Percentiles rank a stretch among this genome's conserved stretches.
Evolutionary conservation across 192 early-diverging fungal genomes (phyloP).

Genomic region (Coemansia sp.): DNA sequence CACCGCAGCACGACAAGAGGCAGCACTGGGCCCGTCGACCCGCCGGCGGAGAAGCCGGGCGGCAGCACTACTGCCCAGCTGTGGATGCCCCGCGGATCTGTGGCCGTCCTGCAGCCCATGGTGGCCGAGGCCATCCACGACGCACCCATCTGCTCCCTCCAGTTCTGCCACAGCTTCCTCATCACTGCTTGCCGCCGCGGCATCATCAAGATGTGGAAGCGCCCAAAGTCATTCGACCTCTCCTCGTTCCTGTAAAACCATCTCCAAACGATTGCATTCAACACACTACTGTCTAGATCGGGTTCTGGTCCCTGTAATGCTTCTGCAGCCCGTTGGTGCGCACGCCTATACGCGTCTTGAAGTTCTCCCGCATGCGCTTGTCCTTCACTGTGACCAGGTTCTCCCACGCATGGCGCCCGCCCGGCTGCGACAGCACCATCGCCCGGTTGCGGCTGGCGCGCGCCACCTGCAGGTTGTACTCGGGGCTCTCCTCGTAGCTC

Average conservation of each 20-base stretch:
- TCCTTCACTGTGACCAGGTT: slow-evolving; percentile 54
- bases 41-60: neutral
- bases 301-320: slow-evolving; percentile 79
- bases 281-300: slow-evolving; percentile 35
- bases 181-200: slow-evolving; percentile 71
- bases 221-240: slow-evolving; percentile 49
- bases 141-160: slow-evolving; percentile 56
- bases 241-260: too few species aligned
- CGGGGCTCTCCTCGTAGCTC: slow-evolving; percentile 53
- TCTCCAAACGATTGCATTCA: neutral
- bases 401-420: slow-evolving; percentile 33
- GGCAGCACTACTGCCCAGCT: neutral
- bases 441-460: slow-evolving; percentile 32
- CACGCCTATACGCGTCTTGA: slow-evolving; percentile 59
- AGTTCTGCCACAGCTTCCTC: slow-evolving; percentile 64
- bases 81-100: slow-evolving; percentile 29
- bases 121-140: slow-evolving; percentile 58
- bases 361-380: slow-evolving; percentile 54
- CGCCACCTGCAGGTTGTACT: slow-evolving; percentile 28
- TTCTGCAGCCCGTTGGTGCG: slow-evolving; percentile 82
- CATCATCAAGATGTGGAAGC: slow-evolving; percentile 65
- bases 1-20: neutral
- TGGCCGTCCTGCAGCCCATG: slow-evolving; percentile 67
- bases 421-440: slow-evolving; percentile 32
- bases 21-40: neutral